Conservation (phyloP, 2,329 filamentous ascomycete species). For the Clonostachys rhizophaga region DNA sequence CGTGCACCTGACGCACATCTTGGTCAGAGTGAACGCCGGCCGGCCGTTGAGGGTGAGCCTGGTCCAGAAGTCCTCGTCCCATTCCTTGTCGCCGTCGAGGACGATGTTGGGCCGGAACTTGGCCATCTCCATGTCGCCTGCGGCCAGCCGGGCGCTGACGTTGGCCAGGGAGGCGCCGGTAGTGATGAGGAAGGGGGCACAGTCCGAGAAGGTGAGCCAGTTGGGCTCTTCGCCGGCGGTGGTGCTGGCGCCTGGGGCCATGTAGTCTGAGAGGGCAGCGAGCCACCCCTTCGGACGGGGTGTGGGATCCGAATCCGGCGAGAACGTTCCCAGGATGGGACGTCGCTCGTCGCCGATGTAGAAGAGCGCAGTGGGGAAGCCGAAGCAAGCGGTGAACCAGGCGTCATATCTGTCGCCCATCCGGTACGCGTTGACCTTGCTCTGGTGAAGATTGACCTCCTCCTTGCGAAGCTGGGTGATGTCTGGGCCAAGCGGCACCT, state of each 20-base stretch:
- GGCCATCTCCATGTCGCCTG: slow-evolving; percentile 52
- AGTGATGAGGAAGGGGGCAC: slow-evolving; percentile 69
- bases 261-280: slow-evolving; percentile 22
- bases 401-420: slow-evolving; percentile 56
- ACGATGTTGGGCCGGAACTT: slow-evolving; percentile 74
- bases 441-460: slow-evolving; percentile 54
- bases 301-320: slow-evolving; percentile 24
- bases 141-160: slow-evolving; percentile 52
- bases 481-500: slow-evolving; percentile 53
- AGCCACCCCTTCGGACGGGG: slow-evolving; percentile 24
- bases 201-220: slow-evolving; percentile 67
- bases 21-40: slow-evolving; percentile 52
- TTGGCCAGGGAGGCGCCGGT: slow-evolving; percentile 66
- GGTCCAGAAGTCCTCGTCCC: slow-evolving; percentile 71
- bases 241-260: slow-evolving; percentile 12
- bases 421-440: slow-evolving; percentile 52
- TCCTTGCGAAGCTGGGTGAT: slow-evolving; percentile 36
- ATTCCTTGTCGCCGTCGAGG: slow-evolving; percentile 53
- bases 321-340: slow-evolving; percentile 54
- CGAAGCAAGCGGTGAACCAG: slow-evolving; percentile 67
- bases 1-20: slow-evolving; percentile 64
- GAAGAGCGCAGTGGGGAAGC: slow-evolving; percentile 54
- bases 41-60: slow-evolving; percentile 42
- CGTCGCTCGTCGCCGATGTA: slow-evolving; percentile 61
- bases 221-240: slow-evolving; percentile 20